A percentile compares a stretch with the other conserved stretches of the same genome.
Evolutionary conservation across 139 green algal species (phyloP).

Genomic region (Nannochloris sp.): DNA sequence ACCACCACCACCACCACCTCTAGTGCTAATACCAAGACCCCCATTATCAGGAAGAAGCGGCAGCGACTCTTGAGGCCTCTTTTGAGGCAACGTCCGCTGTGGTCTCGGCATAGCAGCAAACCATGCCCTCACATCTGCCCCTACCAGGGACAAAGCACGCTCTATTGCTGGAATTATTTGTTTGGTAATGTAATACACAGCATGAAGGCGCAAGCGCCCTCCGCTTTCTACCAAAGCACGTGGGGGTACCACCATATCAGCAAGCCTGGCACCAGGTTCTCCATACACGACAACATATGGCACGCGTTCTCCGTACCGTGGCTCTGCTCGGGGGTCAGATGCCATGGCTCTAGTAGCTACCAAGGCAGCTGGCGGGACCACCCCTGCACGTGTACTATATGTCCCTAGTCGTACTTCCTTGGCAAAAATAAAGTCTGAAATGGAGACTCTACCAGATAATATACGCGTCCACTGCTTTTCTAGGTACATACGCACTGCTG

Average conservation of each 20-base stretch:
- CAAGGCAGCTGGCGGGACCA: slow-evolving; percentile 77
- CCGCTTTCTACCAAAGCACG: slow-evolving; percentile 54
- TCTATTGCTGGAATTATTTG: slow-evolving; percentile 89
- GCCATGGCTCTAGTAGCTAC: slow-evolving; percentile 81
- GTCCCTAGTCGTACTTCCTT: slow-evolving; percentile 80
- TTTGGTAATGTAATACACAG: slow-evolving; percentile 92
- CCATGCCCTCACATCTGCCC: slow-evolving; percentile 81
- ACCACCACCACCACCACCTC: background rate
- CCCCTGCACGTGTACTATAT: slow-evolving; percentile 53
- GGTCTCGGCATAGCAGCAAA: slow-evolving; percentile 67
- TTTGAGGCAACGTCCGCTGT: slow-evolving; percentile 71
- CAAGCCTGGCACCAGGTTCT: slow-evolving; percentile 60
- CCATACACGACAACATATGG: slow-evolving; percentile 85
- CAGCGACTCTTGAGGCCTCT: slow-evolving; percentile 42
- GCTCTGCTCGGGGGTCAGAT: slow-evolving; percentile 57
- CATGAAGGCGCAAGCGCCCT: slow-evolving; percentile 65
- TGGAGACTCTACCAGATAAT: slow-evolving; percentile 64
- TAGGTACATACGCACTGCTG: slow-evolving; percentile 65
- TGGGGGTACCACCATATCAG: slow-evolving; percentile 74
- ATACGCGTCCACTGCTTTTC: slow-evolving; percentile 82
- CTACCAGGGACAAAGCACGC: slow-evolving; percentile 78
- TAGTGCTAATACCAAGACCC: too few species aligned
- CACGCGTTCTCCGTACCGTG: slow-evolving; percentile 79
- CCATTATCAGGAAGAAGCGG: too few species aligned
- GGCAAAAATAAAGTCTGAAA: slow-evolving; percentile 88